Conservation (phyloP, 768 basidiomycete genomes). For the Rhodotorula babjevae region DNA sequence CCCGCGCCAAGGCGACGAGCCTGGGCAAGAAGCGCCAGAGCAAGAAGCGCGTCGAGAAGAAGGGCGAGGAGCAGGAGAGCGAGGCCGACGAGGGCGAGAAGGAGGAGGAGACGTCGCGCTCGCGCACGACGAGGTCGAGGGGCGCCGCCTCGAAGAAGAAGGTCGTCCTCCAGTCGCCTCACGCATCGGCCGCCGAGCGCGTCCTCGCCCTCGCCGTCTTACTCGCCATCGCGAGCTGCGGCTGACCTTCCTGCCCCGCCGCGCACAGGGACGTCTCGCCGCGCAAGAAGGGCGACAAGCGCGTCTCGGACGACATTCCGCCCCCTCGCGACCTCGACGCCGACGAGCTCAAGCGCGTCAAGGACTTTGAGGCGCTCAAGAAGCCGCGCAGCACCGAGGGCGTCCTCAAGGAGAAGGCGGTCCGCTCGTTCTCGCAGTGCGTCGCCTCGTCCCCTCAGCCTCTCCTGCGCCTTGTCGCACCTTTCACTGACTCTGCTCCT, state of each 20-base stretch:
- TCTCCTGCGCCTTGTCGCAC: not conserved
- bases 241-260: not conserved
- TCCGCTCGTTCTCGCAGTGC: conserved; percentile 3
- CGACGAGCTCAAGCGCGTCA: not conserved
- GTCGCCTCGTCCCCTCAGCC: not conserved
- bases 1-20: not conserved
- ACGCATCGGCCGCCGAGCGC: not conserved
- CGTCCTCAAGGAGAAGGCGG: not conserved
- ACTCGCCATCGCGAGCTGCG: not conserved
- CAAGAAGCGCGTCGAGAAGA: not conserved
- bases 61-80: not conserved
- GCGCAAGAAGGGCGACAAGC: conserved; percentile 4
- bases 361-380: not conserved
- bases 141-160: not conserved
- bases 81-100: not conserved
- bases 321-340: not conserved
- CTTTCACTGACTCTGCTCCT: not conserved
- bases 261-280: not conserved
- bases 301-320: conserved; percentile 7
- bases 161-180: not conserved
- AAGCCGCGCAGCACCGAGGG: not conserved
- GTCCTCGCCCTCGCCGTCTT: not conserved
- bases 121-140: not conserved
- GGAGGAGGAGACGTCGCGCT: not conserved
- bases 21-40: not conserved